Evolutionary conservation across 1,139 yeast species (phyloP).

Genomic region (Pichia sp.): DNA sequence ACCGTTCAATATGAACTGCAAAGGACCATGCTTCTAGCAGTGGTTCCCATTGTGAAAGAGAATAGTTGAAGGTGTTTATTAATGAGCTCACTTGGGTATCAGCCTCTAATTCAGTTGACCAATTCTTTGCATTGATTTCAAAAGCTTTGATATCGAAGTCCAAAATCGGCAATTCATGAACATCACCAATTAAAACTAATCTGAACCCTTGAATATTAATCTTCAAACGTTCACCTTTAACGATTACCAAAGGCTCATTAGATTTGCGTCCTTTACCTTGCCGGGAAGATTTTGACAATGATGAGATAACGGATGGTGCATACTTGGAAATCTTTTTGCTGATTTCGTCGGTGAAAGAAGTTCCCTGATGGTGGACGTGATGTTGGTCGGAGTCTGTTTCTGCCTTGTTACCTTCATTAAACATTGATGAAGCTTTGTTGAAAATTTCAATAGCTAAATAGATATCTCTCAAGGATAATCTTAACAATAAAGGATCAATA

Average conservation of each 20-base stretch:
- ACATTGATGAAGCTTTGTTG: conserved; percentile 63
- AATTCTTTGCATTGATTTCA: conserved; percentile 65
- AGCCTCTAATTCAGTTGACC: conserved; percentile 85
- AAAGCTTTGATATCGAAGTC: conserved; percentile 80
- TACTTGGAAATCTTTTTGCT: conserved; percentile 53
- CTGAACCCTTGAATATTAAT: conserved; percentile 79
- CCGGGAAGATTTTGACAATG: conserved; percentile 38
- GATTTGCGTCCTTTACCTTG: background rate
- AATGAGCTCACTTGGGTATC: conserved; percentile 64
- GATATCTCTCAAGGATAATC: conserved; percentile 85
- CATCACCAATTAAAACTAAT: conserved; percentile 85
- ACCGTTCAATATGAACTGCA: conserved; percentile 61
- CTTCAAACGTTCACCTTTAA: conserved; percentile 68
- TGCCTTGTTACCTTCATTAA: conserved; percentile 30
- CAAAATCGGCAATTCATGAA: conserved; percentile 86
- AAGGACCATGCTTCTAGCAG: conserved; percentile 85
- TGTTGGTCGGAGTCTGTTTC: background rate
- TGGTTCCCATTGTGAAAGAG: conserved; percentile 97
- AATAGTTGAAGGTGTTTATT: conserved; percentile 81
- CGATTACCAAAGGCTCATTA: conserved; percentile 36
- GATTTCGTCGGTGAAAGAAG: conserved; percentile 49
- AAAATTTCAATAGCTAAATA: conserved; percentile 71
- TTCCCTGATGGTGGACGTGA: background rate
- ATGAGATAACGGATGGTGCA: conserved; percentile 58
- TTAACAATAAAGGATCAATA: conserved; percentile 73